Evolutionary conservation across 2,329 filamentous ascomycete genomes (phyloP).

Genomic region (Alternaria sp.): DNA sequence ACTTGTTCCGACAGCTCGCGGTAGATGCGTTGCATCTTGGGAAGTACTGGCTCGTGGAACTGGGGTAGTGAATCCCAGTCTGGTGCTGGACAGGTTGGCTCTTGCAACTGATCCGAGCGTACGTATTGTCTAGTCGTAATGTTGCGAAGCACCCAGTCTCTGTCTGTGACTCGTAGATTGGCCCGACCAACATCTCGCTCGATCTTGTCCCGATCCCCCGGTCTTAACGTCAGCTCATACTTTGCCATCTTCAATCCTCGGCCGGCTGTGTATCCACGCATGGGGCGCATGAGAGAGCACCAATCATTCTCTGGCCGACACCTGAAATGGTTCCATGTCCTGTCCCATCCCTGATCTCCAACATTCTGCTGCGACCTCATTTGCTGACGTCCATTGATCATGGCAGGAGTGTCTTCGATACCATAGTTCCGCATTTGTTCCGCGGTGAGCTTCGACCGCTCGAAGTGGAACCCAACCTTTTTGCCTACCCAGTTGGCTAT

Average conservation of each 20-base stretch:
- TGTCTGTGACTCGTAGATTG: too few species aligned
- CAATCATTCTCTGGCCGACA: too few species aligned
- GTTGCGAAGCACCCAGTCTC: too few species aligned
- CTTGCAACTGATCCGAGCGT: too few species aligned
- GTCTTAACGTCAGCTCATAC: background rate
- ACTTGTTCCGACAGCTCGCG: background rate
- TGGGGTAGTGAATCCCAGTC: too few species aligned
- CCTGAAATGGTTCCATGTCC: background rate
- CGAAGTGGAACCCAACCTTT: constrained; percentile 9
- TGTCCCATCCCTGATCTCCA: background rate
- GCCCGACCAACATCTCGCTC: too few species aligned
- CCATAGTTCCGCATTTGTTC: background rate
- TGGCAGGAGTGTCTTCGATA: background rate
- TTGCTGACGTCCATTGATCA: background rate
- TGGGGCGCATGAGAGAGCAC: too few species aligned
- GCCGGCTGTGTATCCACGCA: background rate
- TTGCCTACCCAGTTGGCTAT: constrained; percentile 6
- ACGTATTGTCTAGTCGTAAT: too few species aligned
- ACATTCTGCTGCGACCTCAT: background rate
- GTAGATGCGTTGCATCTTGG: background rate
- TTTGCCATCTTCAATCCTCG: background rate
- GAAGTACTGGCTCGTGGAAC: background rate
- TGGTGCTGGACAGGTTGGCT: too few species aligned
- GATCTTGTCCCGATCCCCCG: background rate
- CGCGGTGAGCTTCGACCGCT: background rate